These are phyloP conservation scores for Starmerella sp. DNA, from an alignment of 805 yeast species.

Conservation along the genomic window DNA sequence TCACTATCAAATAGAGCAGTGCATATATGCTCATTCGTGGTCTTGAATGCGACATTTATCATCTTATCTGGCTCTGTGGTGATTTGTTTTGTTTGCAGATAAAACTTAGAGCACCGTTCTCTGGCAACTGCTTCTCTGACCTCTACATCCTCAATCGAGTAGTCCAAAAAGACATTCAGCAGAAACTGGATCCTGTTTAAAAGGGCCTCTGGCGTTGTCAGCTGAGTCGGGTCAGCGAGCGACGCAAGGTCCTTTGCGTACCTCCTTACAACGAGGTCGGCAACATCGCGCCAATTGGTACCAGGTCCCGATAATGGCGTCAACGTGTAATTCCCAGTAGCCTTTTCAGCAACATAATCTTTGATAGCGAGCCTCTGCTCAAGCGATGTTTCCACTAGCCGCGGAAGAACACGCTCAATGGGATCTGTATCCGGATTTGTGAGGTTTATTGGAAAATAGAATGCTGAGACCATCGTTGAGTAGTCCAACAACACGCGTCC, in stretches of 20 bases:
- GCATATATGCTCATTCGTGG: not conserved
- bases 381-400: not conserved
- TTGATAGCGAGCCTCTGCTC: not conserved
- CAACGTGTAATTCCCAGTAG: no score
- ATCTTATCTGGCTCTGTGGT: not conserved
- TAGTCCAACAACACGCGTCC: not conserved
- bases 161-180: not conserved
- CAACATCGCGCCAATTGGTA: not conserved
- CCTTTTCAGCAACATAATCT: not conserved
- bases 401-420: not conserved
- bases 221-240: not conserved
- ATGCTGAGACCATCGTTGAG: not conserved
- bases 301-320: not conserved
- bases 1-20: not conserved
- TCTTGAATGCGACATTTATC: not conserved
- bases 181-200: not conserved
- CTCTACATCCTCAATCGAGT: not conserved
- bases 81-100: not conserved
- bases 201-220: not conserved
- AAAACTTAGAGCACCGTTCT: not conserved
- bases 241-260: not conserved
- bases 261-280: not conserved
- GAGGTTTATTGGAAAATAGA: not conserved
- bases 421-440: not conserved
- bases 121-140: not conserved